Evolutionary conservation across 2,329 filamentous ascomycete genomes (phyloP).

Genomic region (Diaporthe velutina): DNA sequence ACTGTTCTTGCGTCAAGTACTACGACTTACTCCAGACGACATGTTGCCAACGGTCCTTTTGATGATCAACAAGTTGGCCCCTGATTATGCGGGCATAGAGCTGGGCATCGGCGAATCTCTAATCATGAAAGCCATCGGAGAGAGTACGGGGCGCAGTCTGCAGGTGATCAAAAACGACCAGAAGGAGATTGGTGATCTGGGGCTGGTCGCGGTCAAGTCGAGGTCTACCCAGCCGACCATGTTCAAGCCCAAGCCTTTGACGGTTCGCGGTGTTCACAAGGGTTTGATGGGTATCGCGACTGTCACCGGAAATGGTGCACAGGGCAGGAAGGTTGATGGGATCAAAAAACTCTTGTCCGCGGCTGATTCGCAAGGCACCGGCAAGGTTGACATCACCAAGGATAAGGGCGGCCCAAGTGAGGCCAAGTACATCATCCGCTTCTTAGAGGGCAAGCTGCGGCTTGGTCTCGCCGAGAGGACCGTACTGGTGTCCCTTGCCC

Average conservation of each 20-base stretch:
- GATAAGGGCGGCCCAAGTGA: slow-evolving; percentile 96
- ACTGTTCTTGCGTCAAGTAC: slow-evolving; percentile 92
- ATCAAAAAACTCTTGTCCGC: slow-evolving; percentile 98
- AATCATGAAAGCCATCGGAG: slow-evolving; percentile 98
- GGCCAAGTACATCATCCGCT: slow-evolving; percentile 92
- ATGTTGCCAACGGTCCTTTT: slow-evolving; percentile 89
- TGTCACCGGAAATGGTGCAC: slow-evolving; percentile 86
- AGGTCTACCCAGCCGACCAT: slow-evolving; percentile 95
- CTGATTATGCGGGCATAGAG: slow-evolving; percentile 96
- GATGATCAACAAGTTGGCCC: slow-evolving; percentile 98
- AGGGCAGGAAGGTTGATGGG: slow-evolving; percentile 89
- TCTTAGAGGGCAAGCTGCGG: slow-evolving; percentile 93
- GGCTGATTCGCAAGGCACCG: slow-evolving; percentile 79
- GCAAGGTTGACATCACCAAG: slow-evolving; percentile 89
- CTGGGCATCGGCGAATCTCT: slow-evolving; percentile 98
- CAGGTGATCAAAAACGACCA: slow-evolving; percentile 95
- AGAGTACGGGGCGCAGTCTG: slow-evolving; percentile 89
- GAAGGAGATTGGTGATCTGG: slow-evolving; percentile 95
- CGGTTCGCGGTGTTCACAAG: slow-evolving; percentile 87
- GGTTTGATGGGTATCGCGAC: slow-evolving; percentile 91
- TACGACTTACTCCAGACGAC: slow-evolving; percentile 89
- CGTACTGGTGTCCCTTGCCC: slow-evolving; percentile 88
- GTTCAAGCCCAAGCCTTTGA: slow-evolving; percentile 96
- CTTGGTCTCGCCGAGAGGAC: slow-evolving; percentile 93
- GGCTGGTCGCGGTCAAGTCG: slow-evolving; percentile 94